Evolutionary conservation across 331 rosid genomes (phyloP).

Genomic region (Malus hybrid): DNA sequence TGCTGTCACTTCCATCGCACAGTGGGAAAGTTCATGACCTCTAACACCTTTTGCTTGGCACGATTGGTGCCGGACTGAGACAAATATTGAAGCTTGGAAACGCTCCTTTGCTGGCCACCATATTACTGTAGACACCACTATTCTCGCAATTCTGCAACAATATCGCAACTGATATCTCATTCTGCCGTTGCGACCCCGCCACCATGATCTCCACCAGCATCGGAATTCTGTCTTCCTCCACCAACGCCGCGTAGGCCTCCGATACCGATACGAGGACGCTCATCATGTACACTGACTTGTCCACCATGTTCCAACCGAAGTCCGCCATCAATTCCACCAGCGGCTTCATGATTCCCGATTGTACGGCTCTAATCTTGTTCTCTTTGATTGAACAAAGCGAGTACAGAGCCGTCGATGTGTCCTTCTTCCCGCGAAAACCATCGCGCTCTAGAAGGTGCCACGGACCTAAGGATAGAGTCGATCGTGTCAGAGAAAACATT

Average conservation of each 20-base stretch:
- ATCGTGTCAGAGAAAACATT: too few relatives aligned
- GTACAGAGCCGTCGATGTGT: conserved; percentile 87
- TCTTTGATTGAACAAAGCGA: conserved; percentile 34
- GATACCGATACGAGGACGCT: conserved; percentile 65
- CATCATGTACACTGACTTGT: conserved; percentile 74
- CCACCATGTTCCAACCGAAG: conserved; percentile 83
- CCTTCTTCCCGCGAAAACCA: conserved; percentile 72
- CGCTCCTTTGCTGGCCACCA: conserved; percentile 97
- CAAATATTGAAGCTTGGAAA: conserved; percentile 76
- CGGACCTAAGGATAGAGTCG: too few relatives aligned
- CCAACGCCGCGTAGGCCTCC: conserved; percentile 65
- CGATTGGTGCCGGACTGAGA: conserved; percentile 91
- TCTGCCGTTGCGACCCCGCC: conserved; percentile 82
- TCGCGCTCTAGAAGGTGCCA: conserved; percentile 50
- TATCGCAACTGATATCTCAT: conserved; percentile 78
- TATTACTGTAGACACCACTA: conserved; percentile 39
- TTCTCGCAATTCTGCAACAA: conserved; percentile 80
- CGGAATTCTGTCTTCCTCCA: conserved; percentile 85
- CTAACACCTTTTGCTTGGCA: conserved; percentile 82
- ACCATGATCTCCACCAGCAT: conserved; percentile 83
- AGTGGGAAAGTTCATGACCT: too few relatives aligned
- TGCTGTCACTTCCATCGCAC: too few relatives aligned
- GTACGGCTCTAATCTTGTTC: too few relatives aligned
- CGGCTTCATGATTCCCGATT: too few relatives aligned
- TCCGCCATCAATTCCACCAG: conserved; percentile 49